Evolutionary conservation across 768 basidiomycete species (phyloP), one percentile per base, ranked within the genome.

Genomic region (Astraeus odoratus): DNA sequence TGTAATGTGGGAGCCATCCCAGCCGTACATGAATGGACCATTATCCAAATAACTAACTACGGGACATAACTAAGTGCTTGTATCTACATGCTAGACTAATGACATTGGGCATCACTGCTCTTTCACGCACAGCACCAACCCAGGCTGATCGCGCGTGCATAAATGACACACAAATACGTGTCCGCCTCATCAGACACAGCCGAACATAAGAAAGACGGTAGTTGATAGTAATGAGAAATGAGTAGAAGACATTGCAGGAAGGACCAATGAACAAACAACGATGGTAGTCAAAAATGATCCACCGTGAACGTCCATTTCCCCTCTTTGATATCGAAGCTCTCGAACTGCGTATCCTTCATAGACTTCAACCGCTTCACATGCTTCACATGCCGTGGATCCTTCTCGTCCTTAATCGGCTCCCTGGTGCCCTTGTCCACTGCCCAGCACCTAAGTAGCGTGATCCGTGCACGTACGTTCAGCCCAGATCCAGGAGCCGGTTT

Each of bases 221-320:
- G n/a, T n/a, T n/a, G n/a, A n/a, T n/a, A n/a, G n/a, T n/a, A n/a
- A n/a, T n/a, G n/a, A n/a, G n/a, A 15, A 25, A 37, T 34, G 25
- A 7, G 24, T 26, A 8, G n/a, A 10, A 4, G 25, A 15, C 23
- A 27, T 15, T 15, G 29, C 26, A 5, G 34, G 34, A 35, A 9
- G 27, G 39, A 39, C n/a, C n/a, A n/a, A n/a, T n/a, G 23, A 36
- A 23, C 19, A 37, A 43, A 23, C 8, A 44, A 46, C 29, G 31
- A 46, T 42, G 27, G 13, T 19, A 23, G 47, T 75, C 66, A 90
- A 72, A 97, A 99, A 69, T 95, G 91, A 59, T 92, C 83, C 50
- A 98, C 96, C 24, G 74, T 80, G 68, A 99, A 98, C 40, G 81
- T 85, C 95, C 95, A 97, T 65, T 77, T 83, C 42, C 96, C 96